A percentile compares a stretch with the other conserved stretches of the same genome.
Conservation (phyloP, 1,139 yeast species). For the Yamadazyma siamensis region DNA sequence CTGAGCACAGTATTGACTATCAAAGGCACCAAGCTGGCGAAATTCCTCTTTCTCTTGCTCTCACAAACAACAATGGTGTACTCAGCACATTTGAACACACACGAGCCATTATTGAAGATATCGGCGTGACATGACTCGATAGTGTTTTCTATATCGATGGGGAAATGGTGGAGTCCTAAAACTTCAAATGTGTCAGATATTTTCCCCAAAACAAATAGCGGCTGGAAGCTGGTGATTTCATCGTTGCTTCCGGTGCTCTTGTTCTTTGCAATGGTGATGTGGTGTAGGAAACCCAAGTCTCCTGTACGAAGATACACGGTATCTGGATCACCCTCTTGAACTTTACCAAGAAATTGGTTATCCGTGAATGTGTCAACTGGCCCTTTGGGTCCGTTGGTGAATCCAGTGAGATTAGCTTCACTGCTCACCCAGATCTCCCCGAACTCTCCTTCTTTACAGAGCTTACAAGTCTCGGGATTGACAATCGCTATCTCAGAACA, state of each 20-base stretch:
- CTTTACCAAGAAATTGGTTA: conserved; percentile 52
- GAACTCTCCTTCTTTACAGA: conserved; percentile 89
- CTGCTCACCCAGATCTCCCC: conserved; percentile 98
- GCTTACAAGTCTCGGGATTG: conserved; percentile 79
- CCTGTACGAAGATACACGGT: conserved; percentile 82
- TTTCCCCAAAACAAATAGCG: conserved; percentile 80
- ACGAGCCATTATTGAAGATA: conserved; percentile 56
- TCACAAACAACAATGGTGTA: conserved; percentile 79
- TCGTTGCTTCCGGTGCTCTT: conserved; percentile 13
- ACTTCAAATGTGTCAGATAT: conserved; percentile 89
- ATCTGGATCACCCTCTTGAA: conserved; percentile 60
- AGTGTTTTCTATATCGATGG: conserved; percentile 75
- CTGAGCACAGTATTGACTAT: conserved; percentile 76
- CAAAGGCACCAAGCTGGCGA: conserved; percentile 79
- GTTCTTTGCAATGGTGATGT: conserved; percentile 50
- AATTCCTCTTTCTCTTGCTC: conserved; percentile 46
- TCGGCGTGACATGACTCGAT: conserved; percentile 65
- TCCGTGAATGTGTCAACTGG: conserved; percentile 38
- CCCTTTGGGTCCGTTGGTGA: conserved; percentile 55
- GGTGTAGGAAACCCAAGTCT: conserved; percentile 88
- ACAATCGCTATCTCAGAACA: conserved; percentile 93
- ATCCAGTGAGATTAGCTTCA: conserved; percentile 71
- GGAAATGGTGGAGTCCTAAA: conserved; percentile 89
- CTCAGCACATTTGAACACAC: conserved; percentile 82
- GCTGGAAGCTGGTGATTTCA: conserved; percentile 54